A percentile compares a stretch with the other conserved stretches of the same genome.
Evolutionary conservation across 305 asterid species (phyloP).

Genomic region (Plantago coronopus): DNA sequence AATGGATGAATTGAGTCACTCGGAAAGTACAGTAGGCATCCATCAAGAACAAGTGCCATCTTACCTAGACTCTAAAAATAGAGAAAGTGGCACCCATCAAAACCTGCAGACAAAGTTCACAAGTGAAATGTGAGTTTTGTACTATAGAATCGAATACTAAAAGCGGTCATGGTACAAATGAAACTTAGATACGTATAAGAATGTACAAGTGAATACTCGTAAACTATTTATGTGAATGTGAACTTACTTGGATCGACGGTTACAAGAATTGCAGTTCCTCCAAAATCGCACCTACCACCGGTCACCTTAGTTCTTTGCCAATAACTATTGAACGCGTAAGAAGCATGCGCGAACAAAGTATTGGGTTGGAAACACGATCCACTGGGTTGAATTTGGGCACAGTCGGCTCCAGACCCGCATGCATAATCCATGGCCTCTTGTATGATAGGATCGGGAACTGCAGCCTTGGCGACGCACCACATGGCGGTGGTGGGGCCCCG

Average conservation of each 20-base stretch:
- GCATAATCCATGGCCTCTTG: slow-evolving; percentile 93
- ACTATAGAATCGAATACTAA: neutral
- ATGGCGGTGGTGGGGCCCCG: slow-evolving; percentile 37
- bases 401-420: slow-evolving; percentile 83
- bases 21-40: no score
- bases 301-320: slow-evolving; percentile 71
- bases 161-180: no score
- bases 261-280: slow-evolving; percentile 83
- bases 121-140: neutral
- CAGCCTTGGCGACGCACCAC: slow-evolving; percentile 94
- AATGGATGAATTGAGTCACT: no score
- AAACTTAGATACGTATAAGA: no score
- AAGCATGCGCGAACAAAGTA: slow-evolving; percentile 75
- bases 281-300: slow-evolving; percentile 86
- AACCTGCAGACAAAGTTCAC: slow-evolving; percentile 41
- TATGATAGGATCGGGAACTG: slow-evolving; percentile 84
- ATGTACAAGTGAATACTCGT: no score
- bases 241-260: slow-evolving; percentile 85
- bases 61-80: slow-evolving; percentile 34
- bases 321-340: slow-evolving; percentile 85
- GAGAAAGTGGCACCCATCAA: slow-evolving; percentile 65
- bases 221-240: no score
- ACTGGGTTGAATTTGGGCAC: slow-evolving; percentile 56
- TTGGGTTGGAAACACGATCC: slow-evolving; percentile 76
- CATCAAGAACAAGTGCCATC: slow-evolving; percentile 5